Evolutionary conservation across 345 rosid genomes (phyloP), one percentile per base, ranked within the genome.

Genomic region (Conringia planisiliqua): DNA sequence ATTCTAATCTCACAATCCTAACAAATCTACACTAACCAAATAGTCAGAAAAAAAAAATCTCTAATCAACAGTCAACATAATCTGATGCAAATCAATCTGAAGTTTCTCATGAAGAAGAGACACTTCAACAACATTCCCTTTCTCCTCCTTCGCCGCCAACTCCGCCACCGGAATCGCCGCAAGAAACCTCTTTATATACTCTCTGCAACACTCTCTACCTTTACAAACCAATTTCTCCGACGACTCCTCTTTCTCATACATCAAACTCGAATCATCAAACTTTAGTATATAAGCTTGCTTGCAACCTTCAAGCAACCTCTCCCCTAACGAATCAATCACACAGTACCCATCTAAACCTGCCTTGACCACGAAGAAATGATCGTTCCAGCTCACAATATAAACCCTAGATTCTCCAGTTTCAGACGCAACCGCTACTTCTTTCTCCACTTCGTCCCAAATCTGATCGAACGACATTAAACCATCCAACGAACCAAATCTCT

Each of bases 291-390:
- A 86, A 0, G 90, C 90, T 59, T 81, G 85, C 47, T 81, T 79
- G 81, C 93, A 86, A 0, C 89, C 93, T 74, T 85, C 90, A 4
- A 77, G 82, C 6, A 88, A 78, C 24, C 93, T 75, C 54, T 86
- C 90, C 1, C 90, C 90, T 52, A 86, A 79, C 0, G 93, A 86
- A 47, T 88, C 93, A 1, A 88, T 78, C 10, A 86, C 75, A 13
- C 71, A 88, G 40, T 50, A 86, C 7, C 85, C 84, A 48, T 79
- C 69, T 3, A 35, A 52, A 44, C 65, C 83, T 12, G 77, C 85
- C 59, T 81, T 88, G 70, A 88, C 40, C 71, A 88, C 86, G 5
- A 85, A 88, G 86, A 86, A 86, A 75, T 88, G 93, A 76, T 88
- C 93, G 62, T 86, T 88, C 90, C 93, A 88, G 38, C 89, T 83